Evolutionary conservation across 768 basidiomycete species (phyloP).

Genomic region (Termitomyces sp.): DNA sequence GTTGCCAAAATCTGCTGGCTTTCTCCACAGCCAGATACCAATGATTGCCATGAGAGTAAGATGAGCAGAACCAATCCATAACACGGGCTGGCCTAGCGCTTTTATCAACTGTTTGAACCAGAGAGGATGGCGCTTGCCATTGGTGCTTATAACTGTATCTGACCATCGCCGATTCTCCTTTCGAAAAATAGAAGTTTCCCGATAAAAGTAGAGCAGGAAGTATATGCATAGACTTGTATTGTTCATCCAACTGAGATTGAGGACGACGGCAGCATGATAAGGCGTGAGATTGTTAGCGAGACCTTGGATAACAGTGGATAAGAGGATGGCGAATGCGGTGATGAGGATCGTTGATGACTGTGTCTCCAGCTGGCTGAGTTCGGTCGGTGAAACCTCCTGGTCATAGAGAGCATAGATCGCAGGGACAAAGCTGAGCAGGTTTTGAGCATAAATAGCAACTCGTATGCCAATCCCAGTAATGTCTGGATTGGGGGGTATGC

Average conservation of each 20-base stretch:
- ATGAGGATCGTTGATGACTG: conserved; percentile 19
- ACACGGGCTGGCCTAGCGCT: background rate
- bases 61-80: background rate
- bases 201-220: conserved; percentile 11
- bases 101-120: background rate
- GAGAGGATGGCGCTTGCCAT: no score
- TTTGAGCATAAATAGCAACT: conserved; percentile 22
- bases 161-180: background rate
- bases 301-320: conserved; percentile 20
- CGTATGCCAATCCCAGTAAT: conserved; percentile 14
- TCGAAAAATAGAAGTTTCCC: background rate
- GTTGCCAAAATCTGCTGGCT: background rate
- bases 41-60: background rate
- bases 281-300: conserved; percentile 9
- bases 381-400: conserved; percentile 14
- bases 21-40: background rate
- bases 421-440: conserved; percentile 9
- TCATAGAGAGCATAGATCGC: conserved; percentile 16
- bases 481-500: conserved; percentile 15
- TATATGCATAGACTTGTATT: conserved; percentile 17
- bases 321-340: conserved; percentile 21
- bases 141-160: no score
- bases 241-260: conserved; percentile 24
- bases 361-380: conserved; percentile 12
- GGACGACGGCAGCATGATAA: conserved; percentile 20